Percentiles rank a stretch among this genome's conserved stretches.
Evolutionary conservation across 2,329 filamentous ascomycete species (phyloP).

Genomic region (Orbilia ellipsospora): DNA sequence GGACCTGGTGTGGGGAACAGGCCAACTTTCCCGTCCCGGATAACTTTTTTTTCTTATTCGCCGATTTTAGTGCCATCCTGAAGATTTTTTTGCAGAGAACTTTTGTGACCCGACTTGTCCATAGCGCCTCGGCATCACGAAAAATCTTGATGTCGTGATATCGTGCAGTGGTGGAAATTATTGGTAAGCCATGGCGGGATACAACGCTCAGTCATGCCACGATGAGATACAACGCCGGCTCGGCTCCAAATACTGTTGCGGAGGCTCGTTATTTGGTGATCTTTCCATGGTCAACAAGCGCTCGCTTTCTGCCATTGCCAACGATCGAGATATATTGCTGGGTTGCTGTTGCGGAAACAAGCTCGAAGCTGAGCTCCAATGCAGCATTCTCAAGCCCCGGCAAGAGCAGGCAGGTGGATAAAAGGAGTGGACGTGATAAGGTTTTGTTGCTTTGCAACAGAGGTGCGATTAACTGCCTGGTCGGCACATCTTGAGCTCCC

Average conservation of each 20-base stretch:
- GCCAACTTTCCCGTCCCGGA: conserved; percentile 32
- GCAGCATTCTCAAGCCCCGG: too few species aligned
- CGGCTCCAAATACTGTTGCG: conserved; percentile 3
- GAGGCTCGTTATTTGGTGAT: conserved; percentile 17
- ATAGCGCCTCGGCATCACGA: conserved; percentile 7
- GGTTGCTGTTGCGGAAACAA: background rate
- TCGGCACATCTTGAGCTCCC: conserved; percentile 33
- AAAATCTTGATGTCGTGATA: conserved; percentile 4
- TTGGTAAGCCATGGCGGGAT: background rate
- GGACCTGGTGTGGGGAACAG: conserved; percentile 38
- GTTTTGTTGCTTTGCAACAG: conserved; percentile 15
- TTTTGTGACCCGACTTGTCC: too few species aligned
- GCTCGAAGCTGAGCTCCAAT: background rate
- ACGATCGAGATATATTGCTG: conserved; percentile 7
- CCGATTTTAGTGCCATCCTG: background rate
- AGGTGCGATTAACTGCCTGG: conserved; percentile 16
- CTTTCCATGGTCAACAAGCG: conserved; percentile 12
- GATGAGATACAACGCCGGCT: conserved; percentile 14
- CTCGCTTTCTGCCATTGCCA: conserved; percentile 35
- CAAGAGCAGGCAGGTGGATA: too few species aligned
- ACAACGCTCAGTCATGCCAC: conserved; percentile 1
- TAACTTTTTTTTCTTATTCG: conserved; percentile 44
- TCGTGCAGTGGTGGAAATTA: conserved; percentile 40
- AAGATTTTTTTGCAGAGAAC: background rate
- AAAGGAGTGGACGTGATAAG: conserved; percentile 15